These are phyloP conservation scores for Massariosphaeria phaeospora DNA, from an alignment of 495 filamentous ascomycete genomes.

Conservation along the genomic window DNA sequence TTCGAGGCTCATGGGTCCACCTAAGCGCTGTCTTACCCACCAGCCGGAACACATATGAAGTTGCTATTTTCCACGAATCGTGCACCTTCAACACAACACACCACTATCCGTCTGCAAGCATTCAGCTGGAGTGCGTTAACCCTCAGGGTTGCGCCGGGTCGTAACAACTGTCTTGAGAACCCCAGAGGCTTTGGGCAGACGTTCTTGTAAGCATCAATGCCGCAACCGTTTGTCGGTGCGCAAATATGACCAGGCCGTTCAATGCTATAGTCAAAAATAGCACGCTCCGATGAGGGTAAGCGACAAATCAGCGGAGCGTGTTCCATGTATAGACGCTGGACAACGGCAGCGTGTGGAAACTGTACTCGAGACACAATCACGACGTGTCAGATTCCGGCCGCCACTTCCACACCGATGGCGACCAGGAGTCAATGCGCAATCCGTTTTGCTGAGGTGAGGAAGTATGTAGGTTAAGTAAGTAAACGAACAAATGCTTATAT, in stretches of 20 bases:
- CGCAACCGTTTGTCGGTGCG: constrained; percentile 9
- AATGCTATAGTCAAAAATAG: not conserved
- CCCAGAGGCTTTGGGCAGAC: not conserved
- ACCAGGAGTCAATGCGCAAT: not conserved
- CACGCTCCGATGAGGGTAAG: not conserved
- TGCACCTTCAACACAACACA: not conserved
- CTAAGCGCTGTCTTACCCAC: constrained; percentile 4
- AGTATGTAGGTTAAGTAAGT: constrained; percentile 1
- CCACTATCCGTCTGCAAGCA: not conserved
- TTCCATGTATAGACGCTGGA: too few species aligned
- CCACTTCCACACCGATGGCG: not conserved
- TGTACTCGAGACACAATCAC: not conserved
- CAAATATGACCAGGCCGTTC: not conserved
- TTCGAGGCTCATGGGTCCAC: too few species aligned
- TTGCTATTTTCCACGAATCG: not conserved
- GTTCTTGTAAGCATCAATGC: constrained; percentile 11
- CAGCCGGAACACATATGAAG: not conserved
- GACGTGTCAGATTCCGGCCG: not conserved
- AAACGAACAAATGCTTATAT: not conserved
- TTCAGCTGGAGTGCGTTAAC: not conserved
- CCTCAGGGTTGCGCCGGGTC: constrained; percentile 3
- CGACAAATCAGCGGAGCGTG: not conserved
- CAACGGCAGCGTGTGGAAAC: not conserved
- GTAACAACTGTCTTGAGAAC: not conserved
- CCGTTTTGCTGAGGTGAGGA: not conserved